Conservation (phyloP, 129 eudicot species). For the Helianthus annuus region HanXRQr2.0-SUNRISE NC_035449.2:2094373-2094872, state of each 20-base stretch:
- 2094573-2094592: background rate
- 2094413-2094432: too few relatives aligned
- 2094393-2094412: too few relatives aligned
- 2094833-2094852: conserved; percentile 1
- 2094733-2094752: conserved; percentile 30
- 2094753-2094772: conserved; percentile 24
- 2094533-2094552: too few relatives aligned
- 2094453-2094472: too few relatives aligned
- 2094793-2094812: background rate
- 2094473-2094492: too few relatives aligned
- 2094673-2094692: background rate
- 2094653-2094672: background rate
- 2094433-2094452: too few relatives aligned
- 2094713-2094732: conserved; percentile 14
- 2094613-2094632: conserved; percentile 4
- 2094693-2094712: conserved; percentile 19
- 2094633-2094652: background rate
- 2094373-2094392: too few relatives aligned
- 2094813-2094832: background rate
- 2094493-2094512: too few relatives aligned
- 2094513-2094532: too few relatives aligned
- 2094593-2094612: background rate
- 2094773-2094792: background rate
- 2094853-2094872: background rate
- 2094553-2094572: background rate